Conservation (phyloP, 768 basidiomycete genomes). For the Porpolomopsis calyptriformis region DNA sequence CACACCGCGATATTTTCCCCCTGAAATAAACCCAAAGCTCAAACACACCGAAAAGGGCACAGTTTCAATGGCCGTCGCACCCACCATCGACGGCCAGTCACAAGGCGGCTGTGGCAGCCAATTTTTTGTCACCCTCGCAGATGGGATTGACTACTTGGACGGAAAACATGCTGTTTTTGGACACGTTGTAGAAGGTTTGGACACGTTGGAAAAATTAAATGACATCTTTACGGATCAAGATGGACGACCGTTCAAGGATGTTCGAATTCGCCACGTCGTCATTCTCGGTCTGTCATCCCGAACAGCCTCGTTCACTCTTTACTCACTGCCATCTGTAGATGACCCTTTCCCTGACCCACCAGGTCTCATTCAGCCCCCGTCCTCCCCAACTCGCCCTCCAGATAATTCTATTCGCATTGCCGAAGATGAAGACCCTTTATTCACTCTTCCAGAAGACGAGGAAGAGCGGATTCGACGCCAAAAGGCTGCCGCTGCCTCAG, state of each 20-base stretch:
- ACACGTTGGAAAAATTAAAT: conserved; percentile 87
- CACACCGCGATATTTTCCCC: conserved; percentile 73
- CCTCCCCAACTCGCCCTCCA: conserved; percentile 70
- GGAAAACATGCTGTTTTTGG: conserved; percentile 91
- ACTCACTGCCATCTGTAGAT: conserved; percentile 37
- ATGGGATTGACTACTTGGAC: conserved; percentile 91
- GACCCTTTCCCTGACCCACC: conserved; percentile 90
- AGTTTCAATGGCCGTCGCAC: conserved; percentile 95
- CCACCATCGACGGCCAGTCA: conserved; percentile 50
- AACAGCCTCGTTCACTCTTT: conserved; percentile 5
- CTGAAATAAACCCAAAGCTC: conserved; percentile 67
- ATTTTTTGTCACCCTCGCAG: conserved; percentile 90
- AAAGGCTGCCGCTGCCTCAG: conserved; percentile 85
- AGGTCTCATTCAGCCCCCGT: conserved; percentile 60
- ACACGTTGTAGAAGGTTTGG: conserved; percentile 87
- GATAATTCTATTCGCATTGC: conserved; percentile 85
- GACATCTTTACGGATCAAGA: conserved; percentile 84
- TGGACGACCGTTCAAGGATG: conserved; percentile 86
- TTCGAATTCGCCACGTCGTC: conserved; percentile 91
- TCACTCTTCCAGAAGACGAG: conserved; percentile 76
- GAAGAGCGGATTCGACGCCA: conserved; percentile 72
- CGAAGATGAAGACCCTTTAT: conserved; percentile 87
- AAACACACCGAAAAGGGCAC: conserved; percentile 83
- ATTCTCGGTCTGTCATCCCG: conserved; percentile 54
- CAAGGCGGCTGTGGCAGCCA: conserved; percentile 86